Evolutionary conservation across 805 yeast genomes (phyloP), one percentile per base, ranked within the genome.

Genomic region (Wickerhamomyces silvicola): DNA sequence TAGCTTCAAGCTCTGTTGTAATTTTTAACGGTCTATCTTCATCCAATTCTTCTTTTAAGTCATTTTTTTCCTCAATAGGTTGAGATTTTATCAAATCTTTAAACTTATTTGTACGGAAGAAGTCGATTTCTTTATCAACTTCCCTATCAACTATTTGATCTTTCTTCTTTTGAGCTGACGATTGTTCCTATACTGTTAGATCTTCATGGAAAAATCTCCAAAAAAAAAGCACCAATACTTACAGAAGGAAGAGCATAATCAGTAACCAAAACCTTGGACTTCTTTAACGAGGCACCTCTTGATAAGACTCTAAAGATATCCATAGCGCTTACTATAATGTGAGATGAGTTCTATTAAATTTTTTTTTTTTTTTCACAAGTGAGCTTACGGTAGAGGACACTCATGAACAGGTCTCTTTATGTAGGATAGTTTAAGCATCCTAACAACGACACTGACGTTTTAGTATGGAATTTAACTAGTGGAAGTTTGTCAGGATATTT

Each of bases 251-350:
- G 41, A 13, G 49, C 32, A 27, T 44, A 49, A 25, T 41, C 52
- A 18, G 58, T 58, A 13, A 37, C 46, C 5, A 46, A 34, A 9
- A 33, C 38, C 18, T 42, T 75, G 16, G 71, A 60, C 54, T 77
- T 75, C 52, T 77, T 78, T 31, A 90, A 62, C 10, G 78, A 69
- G 0, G 97, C 95, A 15, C 97, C 97, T 50, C 97, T 66, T 0
- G 87, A 67, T 22, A 90, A 68, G 3, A 92, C 78, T 48, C 84
- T 68, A 56, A 90, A 92, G 38, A 90, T 81, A 62, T 90, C 98
- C 96, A 87, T 87, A n/a, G n/a, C n/a, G 18, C 6, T 30, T 7
- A 7, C 7, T 22, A 10, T 7, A 10, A 22, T n/a, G n/a, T 22
- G n/a, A 16, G 27, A 24, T 15, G 18, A 15, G 18, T 18, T 15